These are phyloP conservation scores for Fraxinus dipetala DNA, from an alignment of 305 asterid genomes.

Conservation along the genomic window DNA sequence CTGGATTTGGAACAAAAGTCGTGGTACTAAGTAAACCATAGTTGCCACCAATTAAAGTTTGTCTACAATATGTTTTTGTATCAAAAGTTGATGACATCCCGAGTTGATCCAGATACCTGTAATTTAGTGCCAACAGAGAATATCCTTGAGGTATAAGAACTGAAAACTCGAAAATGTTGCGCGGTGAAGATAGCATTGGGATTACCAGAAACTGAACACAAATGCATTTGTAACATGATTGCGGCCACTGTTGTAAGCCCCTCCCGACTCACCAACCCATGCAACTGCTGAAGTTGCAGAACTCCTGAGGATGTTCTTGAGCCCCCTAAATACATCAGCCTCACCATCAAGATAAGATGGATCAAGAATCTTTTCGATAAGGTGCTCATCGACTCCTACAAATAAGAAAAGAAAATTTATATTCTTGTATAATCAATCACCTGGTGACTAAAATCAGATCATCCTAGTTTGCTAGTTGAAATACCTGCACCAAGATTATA, in stretches of 20 bases:
- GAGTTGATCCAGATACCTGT: slow-evolving; percentile 21
- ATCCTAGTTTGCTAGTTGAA: background rate
- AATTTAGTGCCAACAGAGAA: background rate
- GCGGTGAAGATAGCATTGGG: background rate
- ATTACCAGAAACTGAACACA: slow-evolving; percentile 18
- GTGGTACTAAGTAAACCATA: slow-evolving; percentile 14
- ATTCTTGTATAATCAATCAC: background rate
- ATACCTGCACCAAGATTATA: slow-evolving; percentile 55
- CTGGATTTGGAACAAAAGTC: slow-evolving; percentile 19
- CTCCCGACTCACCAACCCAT: slow-evolving; percentile 23
- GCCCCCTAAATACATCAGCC: slow-evolving; percentile 1
- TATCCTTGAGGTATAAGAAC: background rate
- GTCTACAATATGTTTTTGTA: slow-evolving; percentile 20
- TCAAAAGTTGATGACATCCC: slow-evolving; percentile 17
- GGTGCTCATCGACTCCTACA: slow-evolving; percentile 7
- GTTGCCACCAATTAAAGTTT: slow-evolving; percentile 20
- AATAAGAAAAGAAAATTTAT: background rate
- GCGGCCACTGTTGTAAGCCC: slow-evolving; percentile 15
- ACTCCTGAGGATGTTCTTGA: slow-evolving; percentile 5
- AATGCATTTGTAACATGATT: slow-evolving; percentile 17
- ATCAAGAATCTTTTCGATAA: slow-evolving; percentile 2
- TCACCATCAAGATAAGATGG: slow-evolving; percentile 19
- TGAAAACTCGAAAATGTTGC: background rate
- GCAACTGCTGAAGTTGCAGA: slow-evolving; percentile 14
- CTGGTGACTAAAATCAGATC: background rate